Conservation (phyloP, 768 basidiomycete genomes). For the Omphalotus guepiniiformis region DNA sequence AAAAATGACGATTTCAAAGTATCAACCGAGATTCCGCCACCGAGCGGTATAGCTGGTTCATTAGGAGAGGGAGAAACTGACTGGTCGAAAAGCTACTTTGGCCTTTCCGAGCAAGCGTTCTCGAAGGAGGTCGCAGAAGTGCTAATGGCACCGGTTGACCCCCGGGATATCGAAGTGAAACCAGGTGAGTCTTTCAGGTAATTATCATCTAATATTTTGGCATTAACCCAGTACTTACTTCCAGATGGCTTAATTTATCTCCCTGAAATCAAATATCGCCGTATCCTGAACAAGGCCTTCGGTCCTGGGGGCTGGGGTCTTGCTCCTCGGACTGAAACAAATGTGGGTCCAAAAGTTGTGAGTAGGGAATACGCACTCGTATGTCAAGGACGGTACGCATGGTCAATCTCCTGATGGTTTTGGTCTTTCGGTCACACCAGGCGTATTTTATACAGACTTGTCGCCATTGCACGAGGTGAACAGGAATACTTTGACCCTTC, state of each 20-base stretch:
- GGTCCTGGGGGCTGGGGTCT: slow-evolving; percentile 98
- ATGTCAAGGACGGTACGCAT: slow-evolving; percentile 78
- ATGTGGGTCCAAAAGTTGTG: slow-evolving; percentile 83
- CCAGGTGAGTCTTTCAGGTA: slow-evolving; percentile 56
- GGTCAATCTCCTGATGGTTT: not conserved
- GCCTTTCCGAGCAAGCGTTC: slow-evolving; percentile 76
- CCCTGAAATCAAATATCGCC: slow-evolving; percentile 95
- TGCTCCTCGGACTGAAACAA: slow-evolving; percentile 88
- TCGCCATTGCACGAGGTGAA: slow-evolving; percentile 89
- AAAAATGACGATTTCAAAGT: slow-evolving; percentile 7
- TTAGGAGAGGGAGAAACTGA: slow-evolving; percentile 39
- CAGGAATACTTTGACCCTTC: slow-evolving; percentile 94
- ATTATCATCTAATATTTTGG: not conserved
- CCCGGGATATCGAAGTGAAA: slow-evolving; percentile 86
- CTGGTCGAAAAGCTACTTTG: slow-evolving; percentile 88
- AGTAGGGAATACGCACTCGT: slow-evolving; percentile 94
- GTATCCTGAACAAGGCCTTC: slow-evolving; percentile 88
- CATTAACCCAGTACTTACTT: not conserved
- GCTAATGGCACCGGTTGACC: slow-evolving; percentile 70
- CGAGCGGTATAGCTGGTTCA: not conserved
- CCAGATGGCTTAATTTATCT: slow-evolving; percentile 91
- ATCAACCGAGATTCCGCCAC: slow-evolving; percentile 4
- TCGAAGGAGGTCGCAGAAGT: slow-evolving; percentile 66
- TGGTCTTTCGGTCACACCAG: not conserved
- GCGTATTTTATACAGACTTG: slow-evolving; percentile 61